Percentiles rank a stretch among this genome's conserved stretches.
Evolutionary conservation across 768 basidiomycete genomes (phyloP).

Genomic region (Mycena belliarum): DNA sequence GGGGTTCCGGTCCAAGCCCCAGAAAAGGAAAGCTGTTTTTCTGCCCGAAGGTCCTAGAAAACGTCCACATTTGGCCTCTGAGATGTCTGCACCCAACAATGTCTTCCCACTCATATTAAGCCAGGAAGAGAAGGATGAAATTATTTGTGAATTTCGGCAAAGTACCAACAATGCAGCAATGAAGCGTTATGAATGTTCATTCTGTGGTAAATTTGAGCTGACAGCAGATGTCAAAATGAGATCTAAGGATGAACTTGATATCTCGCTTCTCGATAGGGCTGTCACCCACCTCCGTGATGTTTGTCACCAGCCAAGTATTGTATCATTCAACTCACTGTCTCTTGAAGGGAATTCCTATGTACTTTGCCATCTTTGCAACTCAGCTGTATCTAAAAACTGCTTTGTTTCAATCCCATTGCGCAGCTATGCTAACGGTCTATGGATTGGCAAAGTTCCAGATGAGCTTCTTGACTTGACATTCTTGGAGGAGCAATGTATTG

Average conservation of each 20-base stretch:
- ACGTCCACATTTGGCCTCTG: no score
- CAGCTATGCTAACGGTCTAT: conserved; percentile 26
- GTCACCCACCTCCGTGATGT: conserved; percentile 3
- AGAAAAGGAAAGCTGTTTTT: no score
- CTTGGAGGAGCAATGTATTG: conserved; percentile 24
- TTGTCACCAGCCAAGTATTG: conserved; percentile 4
- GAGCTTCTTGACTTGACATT: conserved; percentile 19
- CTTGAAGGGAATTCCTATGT: conserved; percentile 1
- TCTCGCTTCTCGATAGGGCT: conserved; percentile 13
- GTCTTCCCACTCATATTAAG: no score
- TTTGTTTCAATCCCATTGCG: conserved; percentile 19
- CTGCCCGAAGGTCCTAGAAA: no score
- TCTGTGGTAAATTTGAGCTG: conserved; percentile 16
- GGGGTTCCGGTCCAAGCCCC: no score
- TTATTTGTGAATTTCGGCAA: no score
- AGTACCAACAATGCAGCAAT: no score
- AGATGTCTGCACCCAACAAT: no score
- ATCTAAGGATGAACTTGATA: conserved; percentile 10
- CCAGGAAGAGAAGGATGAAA: no score
- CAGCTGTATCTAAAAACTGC: background rate
- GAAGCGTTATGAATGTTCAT: conserved; percentile 2
- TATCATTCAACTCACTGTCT: background rate
- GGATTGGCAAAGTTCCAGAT: conserved; percentile 19
- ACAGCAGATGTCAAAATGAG: background rate
- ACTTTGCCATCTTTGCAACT: conserved; percentile 9